These are phyloP conservation scores for Chaetomium fimeti DNA, from an alignment of 495 filamentous ascomycete genomes.

Conservation along the genomic window DNA sequence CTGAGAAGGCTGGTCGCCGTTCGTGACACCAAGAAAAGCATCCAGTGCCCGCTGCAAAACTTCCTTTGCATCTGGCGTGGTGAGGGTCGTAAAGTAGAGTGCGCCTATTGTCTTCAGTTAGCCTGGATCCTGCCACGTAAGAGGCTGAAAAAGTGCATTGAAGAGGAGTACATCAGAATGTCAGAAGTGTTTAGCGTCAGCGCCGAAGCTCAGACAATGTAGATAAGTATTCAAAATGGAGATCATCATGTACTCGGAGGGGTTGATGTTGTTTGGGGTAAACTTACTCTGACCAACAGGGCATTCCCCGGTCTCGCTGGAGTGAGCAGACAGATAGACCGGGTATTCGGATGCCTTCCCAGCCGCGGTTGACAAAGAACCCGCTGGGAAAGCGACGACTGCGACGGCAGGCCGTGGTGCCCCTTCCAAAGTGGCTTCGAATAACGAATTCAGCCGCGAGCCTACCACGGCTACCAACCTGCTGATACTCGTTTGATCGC, in stretches of 20 bases:
- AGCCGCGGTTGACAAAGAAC: slow-evolving; percentile 43
- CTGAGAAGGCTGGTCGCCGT: slow-evolving; percentile 35
- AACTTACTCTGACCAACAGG: slow-evolving; percentile 81
- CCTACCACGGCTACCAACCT: slow-evolving; percentile 64
- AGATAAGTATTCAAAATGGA: slow-evolving; percentile 93
- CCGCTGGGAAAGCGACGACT: slow-evolving; percentile 66
- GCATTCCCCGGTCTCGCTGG: slow-evolving; percentile 86
- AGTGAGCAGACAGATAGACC: slow-evolving; percentile 74
- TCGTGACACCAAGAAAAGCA: slow-evolving; percentile 49
- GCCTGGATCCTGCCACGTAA: slow-evolving; percentile 33
- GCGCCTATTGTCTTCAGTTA: slow-evolving; percentile 61
- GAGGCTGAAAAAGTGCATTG: slow-evolving; percentile 30
- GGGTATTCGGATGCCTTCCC: slow-evolving; percentile 47
- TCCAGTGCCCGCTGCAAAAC: slow-evolving; percentile 56
- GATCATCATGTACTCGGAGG: slow-evolving; percentile 68
- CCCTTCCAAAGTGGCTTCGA: slow-evolving; percentile 70
- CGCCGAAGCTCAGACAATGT: slow-evolving; percentile 87
- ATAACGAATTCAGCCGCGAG: slow-evolving; percentile 63
- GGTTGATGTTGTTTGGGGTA: slow-evolving; percentile 11
- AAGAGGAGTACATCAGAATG: slow-evolving; percentile 69
- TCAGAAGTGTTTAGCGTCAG: slow-evolving; percentile 88
- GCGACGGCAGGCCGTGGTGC: slow-evolving; percentile 70
- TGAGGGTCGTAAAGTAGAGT: slow-evolving; percentile 62
- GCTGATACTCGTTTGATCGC: slow-evolving; percentile 30
- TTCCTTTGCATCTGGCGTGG: slow-evolving; percentile 37